phyloP scores from a whole-genome alignment of 352 stramenopile species.

The Globisporangium perplexum region DNA sequence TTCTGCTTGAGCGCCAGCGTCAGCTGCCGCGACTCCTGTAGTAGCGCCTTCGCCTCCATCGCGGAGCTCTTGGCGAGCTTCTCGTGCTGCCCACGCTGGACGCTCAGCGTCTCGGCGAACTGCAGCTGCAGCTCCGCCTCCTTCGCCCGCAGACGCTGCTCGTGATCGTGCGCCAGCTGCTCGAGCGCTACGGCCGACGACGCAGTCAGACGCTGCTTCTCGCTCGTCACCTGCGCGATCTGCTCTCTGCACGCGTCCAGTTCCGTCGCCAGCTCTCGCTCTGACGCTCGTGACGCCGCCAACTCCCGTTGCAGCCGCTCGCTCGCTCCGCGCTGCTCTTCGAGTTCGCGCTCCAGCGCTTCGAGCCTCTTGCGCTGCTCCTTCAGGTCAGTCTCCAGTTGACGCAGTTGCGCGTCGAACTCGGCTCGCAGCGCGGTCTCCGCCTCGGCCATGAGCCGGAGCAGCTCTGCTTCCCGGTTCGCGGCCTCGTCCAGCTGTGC shows the following conservation, averaged over 20 bases:
- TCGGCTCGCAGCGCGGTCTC: too few species aligned
- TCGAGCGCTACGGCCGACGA: neutral
- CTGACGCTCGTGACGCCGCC: neutral
- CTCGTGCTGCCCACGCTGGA: slow-evolving; percentile 3
- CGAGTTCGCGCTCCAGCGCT: too few species aligned
- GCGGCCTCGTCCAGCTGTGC: neutral
- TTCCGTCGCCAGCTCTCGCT: neutral
- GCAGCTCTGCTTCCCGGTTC: neutral
- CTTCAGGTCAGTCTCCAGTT: neutral
- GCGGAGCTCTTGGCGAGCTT: slow-evolving; percentile 5
- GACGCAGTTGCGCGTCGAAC: too few species aligned
- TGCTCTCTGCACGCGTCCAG: neutral
- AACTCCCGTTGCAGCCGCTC: neutral
- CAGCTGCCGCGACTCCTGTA: slow-evolving; percentile 12
- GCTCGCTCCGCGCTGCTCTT: too few species aligned
- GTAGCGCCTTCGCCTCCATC: slow-evolving; percentile 16
- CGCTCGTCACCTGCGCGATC: neutral
- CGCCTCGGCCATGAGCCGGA: too few species aligned
- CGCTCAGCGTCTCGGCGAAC: neutral
- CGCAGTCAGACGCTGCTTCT: neutral
- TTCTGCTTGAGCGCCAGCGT: slow-evolving; percentile 7
- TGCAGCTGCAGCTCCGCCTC: neutral
- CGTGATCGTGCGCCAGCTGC: neutral
- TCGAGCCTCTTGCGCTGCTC: neutral
- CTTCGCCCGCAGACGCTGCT: neutral